These are phyloP conservation scores for Kwoniella europaea DNA, from an alignment of 768 basidiomycete species.

Conservation along the genomic window DNA sequence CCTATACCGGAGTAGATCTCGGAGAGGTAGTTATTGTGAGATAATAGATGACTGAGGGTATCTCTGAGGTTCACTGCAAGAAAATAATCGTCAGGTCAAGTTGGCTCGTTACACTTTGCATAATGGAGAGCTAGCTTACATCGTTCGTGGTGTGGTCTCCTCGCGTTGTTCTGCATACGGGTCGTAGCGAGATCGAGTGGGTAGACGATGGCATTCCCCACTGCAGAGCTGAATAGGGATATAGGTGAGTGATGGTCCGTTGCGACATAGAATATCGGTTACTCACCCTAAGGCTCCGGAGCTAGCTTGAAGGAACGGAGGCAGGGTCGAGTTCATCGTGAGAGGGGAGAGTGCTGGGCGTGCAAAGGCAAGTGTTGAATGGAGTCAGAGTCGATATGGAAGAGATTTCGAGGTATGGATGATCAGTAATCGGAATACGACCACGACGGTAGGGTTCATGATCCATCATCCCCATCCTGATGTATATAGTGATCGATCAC, in stretches of 20 bases:
- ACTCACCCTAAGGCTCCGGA: slow-evolving; percentile 47
- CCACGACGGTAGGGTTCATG: neutral
- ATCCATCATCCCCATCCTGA: neutral
- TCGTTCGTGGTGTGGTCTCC: slow-evolving; percentile 22
- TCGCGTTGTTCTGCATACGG: slow-evolving; percentile 42
- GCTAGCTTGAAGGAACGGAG: slow-evolving; percentile 49
- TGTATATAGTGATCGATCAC: neutral
- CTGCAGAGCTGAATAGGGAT: slow-evolving; percentile 32
- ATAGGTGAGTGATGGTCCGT: neutral
- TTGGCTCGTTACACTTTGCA: neutral
- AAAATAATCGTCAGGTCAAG: too few species aligned
- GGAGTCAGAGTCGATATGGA: too few species aligned
- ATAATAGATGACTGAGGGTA: slow-evolving; percentile 36
- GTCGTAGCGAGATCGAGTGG: slow-evolving; percentile 52
- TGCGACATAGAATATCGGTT: neutral
- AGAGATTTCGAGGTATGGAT: too few species aligned
- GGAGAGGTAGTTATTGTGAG: slow-evolving; percentile 18
- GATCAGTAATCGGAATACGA: too few species aligned
- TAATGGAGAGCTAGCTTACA: slow-evolving; percentile 17
- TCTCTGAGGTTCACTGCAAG: slow-evolving; percentile 36
- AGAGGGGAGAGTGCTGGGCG: neutral
- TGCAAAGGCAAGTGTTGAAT: too few species aligned
- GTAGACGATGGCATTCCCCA: slow-evolving; percentile 51
- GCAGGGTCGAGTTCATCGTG: slow-evolving; percentile 41
- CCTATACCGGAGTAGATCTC: slow-evolving; percentile 40